Conservation (phyloP, 495 filamentous ascomycete genomes). For the Hypomontagnella monticulosa region DNA sequence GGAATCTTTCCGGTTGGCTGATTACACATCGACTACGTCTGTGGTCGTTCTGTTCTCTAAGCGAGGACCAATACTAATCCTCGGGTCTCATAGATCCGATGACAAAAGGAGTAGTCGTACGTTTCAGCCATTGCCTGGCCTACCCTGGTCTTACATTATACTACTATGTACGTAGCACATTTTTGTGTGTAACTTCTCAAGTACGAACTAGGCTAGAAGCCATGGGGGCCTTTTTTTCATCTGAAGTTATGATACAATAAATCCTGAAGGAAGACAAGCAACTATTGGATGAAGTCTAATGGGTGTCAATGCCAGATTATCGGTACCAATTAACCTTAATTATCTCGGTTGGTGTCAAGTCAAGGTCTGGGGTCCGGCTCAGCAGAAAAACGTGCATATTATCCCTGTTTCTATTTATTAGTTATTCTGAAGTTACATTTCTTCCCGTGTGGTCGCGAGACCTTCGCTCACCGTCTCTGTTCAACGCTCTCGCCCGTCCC, state of each 20-base stretch:
- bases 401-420: no score
- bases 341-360: conserved; percentile 12
- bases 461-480: no score
- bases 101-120: conserved; percentile 20
- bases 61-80: conserved; percentile 19
- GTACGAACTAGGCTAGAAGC: conserved; percentile 9
- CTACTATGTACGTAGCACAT: not conserved
- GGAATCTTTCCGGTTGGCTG: conserved; percentile 28
- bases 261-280: no score
- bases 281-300: not conserved
- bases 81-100: conserved; percentile 34
- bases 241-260: conserved; percentile 15
- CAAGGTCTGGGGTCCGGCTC: not conserved
- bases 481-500: no score
- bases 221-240: conserved; percentile 9
- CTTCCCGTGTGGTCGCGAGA: no score
- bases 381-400: conserved; percentile 13
- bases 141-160: conserved; percentile 16
- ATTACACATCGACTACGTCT: not conserved
- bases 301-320: conserved; percentile 9
- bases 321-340: conserved; percentile 37
- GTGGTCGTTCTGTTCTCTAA: conserved; percentile 9
- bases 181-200: not conserved
- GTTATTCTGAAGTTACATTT: no score
- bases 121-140: conserved; percentile 30